These are phyloP conservation scores for Andrographis paniculata DNA, from an alignment of 305 asterid species.

Conservation along the genomic window DNA sequence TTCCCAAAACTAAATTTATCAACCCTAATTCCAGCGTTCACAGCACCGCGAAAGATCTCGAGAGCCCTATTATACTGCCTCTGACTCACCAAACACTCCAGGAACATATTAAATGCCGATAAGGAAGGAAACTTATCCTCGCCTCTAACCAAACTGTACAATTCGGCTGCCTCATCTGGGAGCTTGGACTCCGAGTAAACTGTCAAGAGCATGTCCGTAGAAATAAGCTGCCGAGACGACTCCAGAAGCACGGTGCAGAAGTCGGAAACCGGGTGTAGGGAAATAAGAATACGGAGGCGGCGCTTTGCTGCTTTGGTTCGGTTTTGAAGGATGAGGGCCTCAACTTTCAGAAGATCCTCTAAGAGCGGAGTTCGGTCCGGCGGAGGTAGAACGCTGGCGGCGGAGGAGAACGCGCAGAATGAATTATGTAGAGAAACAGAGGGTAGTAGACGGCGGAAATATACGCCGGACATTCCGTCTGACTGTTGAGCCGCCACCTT, in stretches of 20 bases:
- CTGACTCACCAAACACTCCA: slow-evolving; percentile 45
- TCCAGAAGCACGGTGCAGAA: slow-evolving; percentile 30
- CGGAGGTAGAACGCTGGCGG: slow-evolving; percentile 6
- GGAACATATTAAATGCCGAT: slow-evolving; percentile 40
- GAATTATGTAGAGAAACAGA: slow-evolving; percentile 11
- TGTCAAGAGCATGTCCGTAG: slow-evolving; percentile 35
- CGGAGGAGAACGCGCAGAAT: slow-evolving; percentile 24
- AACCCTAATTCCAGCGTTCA: slow-evolving; percentile 41
- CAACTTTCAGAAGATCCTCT: slow-evolving; percentile 40
- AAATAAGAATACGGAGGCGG: slow-evolving; percentile 30
- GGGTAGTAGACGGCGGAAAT: slow-evolving; percentile 24
- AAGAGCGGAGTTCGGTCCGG: slow-evolving; percentile 15
- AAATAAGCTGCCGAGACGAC: slow-evolving; percentile 30
- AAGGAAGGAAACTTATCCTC: slow-evolving; percentile 48
- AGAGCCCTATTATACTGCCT: slow-evolving; percentile 29
- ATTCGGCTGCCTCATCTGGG: slow-evolving; percentile 38
- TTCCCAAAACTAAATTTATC: slow-evolving; percentile 60
- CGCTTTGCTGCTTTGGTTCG: slow-evolving; percentile 47
- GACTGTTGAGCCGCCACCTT: too few species aligned
- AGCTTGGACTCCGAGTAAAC: slow-evolving; percentile 51
- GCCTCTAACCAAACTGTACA: slow-evolving; percentile 37
- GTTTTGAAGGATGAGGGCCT: slow-evolving; percentile 41
- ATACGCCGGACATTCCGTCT: slow-evolving; percentile 22
- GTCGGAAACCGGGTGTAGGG: slow-evolving; percentile 39
- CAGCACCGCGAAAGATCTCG: slow-evolving; percentile 38